Base-by-base conservation (phyloP, 2,329 filamentous ascomycete genomes). In the Colletotrichum musae region DNA sequence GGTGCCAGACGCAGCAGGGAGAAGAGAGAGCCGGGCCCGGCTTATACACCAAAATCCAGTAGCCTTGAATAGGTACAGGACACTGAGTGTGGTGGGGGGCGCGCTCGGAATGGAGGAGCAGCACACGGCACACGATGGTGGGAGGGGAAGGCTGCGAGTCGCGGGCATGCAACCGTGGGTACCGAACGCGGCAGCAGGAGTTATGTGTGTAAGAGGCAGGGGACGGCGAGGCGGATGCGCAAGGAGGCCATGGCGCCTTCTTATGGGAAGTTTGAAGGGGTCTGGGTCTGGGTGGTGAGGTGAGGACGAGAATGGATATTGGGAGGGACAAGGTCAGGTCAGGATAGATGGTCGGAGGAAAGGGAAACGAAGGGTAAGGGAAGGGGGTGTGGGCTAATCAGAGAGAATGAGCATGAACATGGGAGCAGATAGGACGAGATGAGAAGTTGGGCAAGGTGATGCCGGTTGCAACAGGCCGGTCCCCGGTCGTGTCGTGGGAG, bases 401-500 rank as follows among this genome's bases (percentile, higher is more conserved):
- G 61, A 51, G 62, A 54, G 62, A 54, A 65, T 24, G 41, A 39
- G 41, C 41, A 54, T 50, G 45, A 58, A 45, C 32, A 53, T 43
- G 56, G 62, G 62, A 52, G 52, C 21, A 57, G 59, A 63, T 63
- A 56, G 57, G 51, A 48, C 50, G 51, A 28, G 48, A 54, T 57
- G 58, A 51, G 39, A 53, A 67, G 62, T 66, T 69, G 66, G 66
- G 56, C 66, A 69, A 69, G 66, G 66, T 32, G 62, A 69, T 26
- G 62, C 66, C 56, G 54, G 66, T 60, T 56, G 53, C 66, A 56
- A 69, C 66, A 69, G 66, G 66, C 66, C 53, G 66, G 62, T 4
- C 66, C 66, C 66, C 56, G 62, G 66, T 69, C 66, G 51, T 66
- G 62, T 6, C 6, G 28, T 50, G 45, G 45, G 47, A 60, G 58